Evolutionary conservation across 768 basidiomycete species (phyloP), one percentile per base, ranked within the genome.

Genomic region (Filobasidium wieringae): DNA sequence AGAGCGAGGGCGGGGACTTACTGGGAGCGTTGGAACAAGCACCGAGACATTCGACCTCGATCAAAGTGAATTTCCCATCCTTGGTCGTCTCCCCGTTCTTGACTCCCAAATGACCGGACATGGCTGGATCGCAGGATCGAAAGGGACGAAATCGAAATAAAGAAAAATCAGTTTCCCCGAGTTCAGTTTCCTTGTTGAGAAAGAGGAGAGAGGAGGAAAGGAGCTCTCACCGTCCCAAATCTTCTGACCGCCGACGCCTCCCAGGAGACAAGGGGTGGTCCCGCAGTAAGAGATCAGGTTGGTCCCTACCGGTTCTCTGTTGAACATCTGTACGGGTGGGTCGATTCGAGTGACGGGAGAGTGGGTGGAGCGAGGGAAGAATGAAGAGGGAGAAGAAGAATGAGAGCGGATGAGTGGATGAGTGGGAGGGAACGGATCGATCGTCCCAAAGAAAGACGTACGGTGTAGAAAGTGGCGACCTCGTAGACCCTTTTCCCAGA

Each of bases 201-300:
- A 4, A 4, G n/a, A 47, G 14, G n/a, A 47, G 14, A 19, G 14
- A 27, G 14, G 43, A 24, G 2, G 14, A 14, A 17, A 24, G 43
- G 41, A 8, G 14, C n/a, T 24, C 43, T 47, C 15, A 47, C 43
- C 14, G 14, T 47, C 43, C 43, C 43, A 47, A 64, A 97, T 92
- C 32, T 87, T 84, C 61, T 86, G 88, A 19, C 90, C 91, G 49
- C 92, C 93, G 61, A 76, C 77, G 31, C 76, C 76, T 27, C 76
- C 76, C 33, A 99, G 80, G 86, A 93, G 92, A 77, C 95, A 99
- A 17, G 95, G 95, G 7, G 95, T 97, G 33, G 95, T 97, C 30
- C 95, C 97, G 79, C 95, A 99, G 57, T 97, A 87, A 76, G 97
- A 93, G 32, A 99, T 84, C 69, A 97, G 96, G 73, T 96, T 80